Evolutionary conservation across 1,284 basidiomycete genomes (phyloP), one percentile per base, ranked within the genome.

Genomic region (Mycena sp.): DNA sequence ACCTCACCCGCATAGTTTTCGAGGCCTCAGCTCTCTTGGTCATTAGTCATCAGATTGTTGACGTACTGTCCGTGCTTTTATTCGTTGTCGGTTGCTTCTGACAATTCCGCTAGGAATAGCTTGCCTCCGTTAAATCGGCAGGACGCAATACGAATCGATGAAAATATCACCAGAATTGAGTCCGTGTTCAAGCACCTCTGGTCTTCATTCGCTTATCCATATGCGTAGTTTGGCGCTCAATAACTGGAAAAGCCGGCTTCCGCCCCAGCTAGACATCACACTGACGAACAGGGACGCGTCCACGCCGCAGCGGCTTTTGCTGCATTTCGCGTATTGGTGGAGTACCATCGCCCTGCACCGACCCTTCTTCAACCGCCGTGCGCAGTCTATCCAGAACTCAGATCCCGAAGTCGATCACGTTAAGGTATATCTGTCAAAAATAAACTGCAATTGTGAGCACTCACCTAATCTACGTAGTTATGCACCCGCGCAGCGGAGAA

Each of bases 311-410:
- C 81, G 87, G 22, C 77, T 90, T 10, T 87, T 86, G 81, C 77
- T 89, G 70, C 87, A 90, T 75, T 76, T 88, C 22, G 81, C 84
- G 4, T 87, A 87, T 73, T 84, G 85, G 77, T 88, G 86, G 86
- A 80, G 86, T 16, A 80, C 84, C 56, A 86, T 90, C 30, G 80
- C 90, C 8, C 82, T 91, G 0, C 87, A 89, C 70, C 84, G 88
- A 2, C 88, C 88, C 0, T 89, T 88, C 79, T 88, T 71, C 56
- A 62, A 86, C 75, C 82, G 84, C 14, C 83, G 85, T 1, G 74
- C 81, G 11, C 81, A 83, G 39, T 75, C 80, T 10, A 76, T 73
- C n/a, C 76, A 81, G 48, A 69, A 77, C 30, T 74, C 80, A 3
- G 80, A 80, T 2, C 76, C 76, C 11, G 80, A 84, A 11, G 80